Evolutionary conservation across 805 yeast genomes (phyloP), one percentile per base, ranked within the genome.

Genomic region (Candida suzukii): DNA sequence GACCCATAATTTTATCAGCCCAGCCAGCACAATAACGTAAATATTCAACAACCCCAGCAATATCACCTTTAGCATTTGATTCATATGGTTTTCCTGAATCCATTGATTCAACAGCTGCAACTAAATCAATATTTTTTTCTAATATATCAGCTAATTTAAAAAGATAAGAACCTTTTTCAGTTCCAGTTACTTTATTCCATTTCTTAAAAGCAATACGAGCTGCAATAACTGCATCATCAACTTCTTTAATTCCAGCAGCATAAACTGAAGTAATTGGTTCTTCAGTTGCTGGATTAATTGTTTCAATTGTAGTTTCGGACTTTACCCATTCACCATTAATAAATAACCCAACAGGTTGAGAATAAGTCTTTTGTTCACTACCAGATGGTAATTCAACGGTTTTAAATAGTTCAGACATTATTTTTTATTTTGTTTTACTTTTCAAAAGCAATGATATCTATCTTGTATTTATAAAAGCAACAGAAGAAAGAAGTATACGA

Each of bases 291-390:
- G 82, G 82, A 46, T 74, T 63, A 29, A 68, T 49, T 1, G 76
- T 65, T 38, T 68, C 73, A 22, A 74, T 58, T 24, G 56, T 59
- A 25, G 61, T 55, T 30, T 66, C 66, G 8, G 76, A 58, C 25
- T 57, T 49, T 28, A 66, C 63, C 58, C 71, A 75, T 54, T 76
- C 74, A 49, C 76, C 76, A 58, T 75, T 68, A 53, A 77, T 76
- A 57, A 76, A 80, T 46, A 79, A 63, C 7, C 86, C 87, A n/a
- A 77, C 45, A 30, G 84, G 86, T 51, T 76, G 83, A 21, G 58
- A 49, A 56, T 64, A 73, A 38, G 66, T 67, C 37, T 57, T n/a
- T n/a, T n/a, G n/a, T n/a, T n/a, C n/a, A n/a, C n/a, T 51, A 39
- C 82, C 82, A 32, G 67, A 70, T 18, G 83, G 80, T 24, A 60